Base-by-base conservation (phyloP, 257 asterid genomes). In the Parsonsia alboflavescens region DNA sequence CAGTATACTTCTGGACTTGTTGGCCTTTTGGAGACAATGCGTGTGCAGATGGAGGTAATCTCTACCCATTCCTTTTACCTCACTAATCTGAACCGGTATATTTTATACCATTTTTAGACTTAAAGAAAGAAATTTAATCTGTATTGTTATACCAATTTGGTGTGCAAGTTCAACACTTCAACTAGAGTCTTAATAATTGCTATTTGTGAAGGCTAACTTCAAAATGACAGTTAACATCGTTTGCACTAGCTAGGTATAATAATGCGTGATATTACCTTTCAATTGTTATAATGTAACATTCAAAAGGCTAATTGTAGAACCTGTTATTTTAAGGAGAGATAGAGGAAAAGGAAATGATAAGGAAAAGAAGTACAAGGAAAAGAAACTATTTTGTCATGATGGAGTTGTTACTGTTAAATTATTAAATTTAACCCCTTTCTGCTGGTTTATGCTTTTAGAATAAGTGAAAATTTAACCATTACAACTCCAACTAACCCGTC, bases 31-130 rank as follows among this genome's bases (percentile, higher is more conserved):
- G 99, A 94, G 89, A 89, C 96, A 21, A 88, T 94, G 99, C 99
- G 99, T 54, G 95, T 92, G 71, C 99, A 94, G 83, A 94, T 94
- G 99, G 99, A 94, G 99, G 99, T 94, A 86, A 56, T 39, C 36
- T 33, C 19, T 67, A 57, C 24, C 63, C 75, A 57, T 62, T 61
- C 39, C 21, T 5, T 30, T 54, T 41, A 9, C 61, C 9, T 30
- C 30, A 56, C 24, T 56, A 56, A 8, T 56, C 62, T 56, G 24
- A n/a, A 56, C 4, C 9, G n/a, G 19, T 56, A 46, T 46, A 10
- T 46, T 46, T 2, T 46, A 46, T 9, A 13, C 50, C 10, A 46
- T 9, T 53, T 53, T 53, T 53, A 53, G 19, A 24, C 19, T 8
- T 33, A 33, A 33, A 17, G 24, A 42, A 17, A 53, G 9, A 19